Percentiles rank a stretch among this genome's conserved stretches.
Conservation (phyloP, 208 protist species). For the Hexamita inflata region DNA sequence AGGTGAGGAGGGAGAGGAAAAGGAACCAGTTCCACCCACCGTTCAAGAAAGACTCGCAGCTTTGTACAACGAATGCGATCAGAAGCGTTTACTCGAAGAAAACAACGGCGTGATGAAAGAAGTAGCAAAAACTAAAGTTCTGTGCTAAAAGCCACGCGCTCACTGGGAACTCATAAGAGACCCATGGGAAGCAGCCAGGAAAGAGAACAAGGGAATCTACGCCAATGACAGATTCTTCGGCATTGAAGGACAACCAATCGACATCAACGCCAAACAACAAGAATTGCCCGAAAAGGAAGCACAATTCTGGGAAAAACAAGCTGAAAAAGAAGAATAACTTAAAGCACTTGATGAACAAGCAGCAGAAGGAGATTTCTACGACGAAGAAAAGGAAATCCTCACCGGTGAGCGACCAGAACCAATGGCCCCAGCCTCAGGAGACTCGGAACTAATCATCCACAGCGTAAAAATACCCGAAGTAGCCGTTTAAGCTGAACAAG, state of each 20-base stretch:
- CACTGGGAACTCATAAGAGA: neutral
- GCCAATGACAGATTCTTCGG: neutral
- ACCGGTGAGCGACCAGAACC: neutral
- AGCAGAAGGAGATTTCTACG: slow-evolving; percentile 13
- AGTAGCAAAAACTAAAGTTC: neutral
- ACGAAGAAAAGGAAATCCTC: slow-evolving; percentile 15
- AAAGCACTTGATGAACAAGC: neutral
- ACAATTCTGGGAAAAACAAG: slow-evolving; percentile 17
- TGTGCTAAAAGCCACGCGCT: neutral
- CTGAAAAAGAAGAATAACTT: slow-evolving; percentile 1
- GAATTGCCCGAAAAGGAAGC: slow-evolving; percentile 10
- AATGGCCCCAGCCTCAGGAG: neutral
- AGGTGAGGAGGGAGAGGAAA: slow-evolving; percentile 8
- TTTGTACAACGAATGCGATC: neutral
- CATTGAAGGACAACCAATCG: neutral
- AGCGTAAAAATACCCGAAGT: neutral
- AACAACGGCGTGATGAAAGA: neutral
- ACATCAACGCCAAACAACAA: slow-evolving; percentile 2
- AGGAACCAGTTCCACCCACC: neutral
- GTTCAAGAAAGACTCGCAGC: slow-evolving; percentile 4
- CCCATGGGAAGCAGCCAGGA: neutral
- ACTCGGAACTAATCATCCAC: slow-evolving; percentile 10
- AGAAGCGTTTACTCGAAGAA: slow-evolving; percentile 13
- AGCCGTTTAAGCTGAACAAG: neutral
- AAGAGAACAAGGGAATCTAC: slow-evolving; percentile 17